Evolutionary conservation across 441 rosid species (phyloP).

Genomic region (Geranium incanum): DNA sequence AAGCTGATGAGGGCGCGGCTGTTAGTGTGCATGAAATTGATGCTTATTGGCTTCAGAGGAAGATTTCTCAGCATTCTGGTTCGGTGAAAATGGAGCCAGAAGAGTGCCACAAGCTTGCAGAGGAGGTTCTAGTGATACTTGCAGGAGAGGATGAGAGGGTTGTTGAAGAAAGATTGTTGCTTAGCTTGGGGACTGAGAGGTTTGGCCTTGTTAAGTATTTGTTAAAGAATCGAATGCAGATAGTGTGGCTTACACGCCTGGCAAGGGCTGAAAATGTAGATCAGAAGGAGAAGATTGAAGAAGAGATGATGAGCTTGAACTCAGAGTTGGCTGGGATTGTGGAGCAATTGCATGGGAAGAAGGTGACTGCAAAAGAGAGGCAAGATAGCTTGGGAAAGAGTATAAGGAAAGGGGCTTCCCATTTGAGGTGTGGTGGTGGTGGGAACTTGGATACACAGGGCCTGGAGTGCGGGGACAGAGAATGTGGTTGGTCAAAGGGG

Average conservation of each 20-base stretch:
- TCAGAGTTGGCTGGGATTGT: slow-evolving; percentile 63
- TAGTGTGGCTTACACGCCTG: slow-evolving; percentile 92
- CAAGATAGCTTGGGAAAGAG: slow-evolving; percentile 84
- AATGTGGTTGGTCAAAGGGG: slow-evolving; percentile 74
- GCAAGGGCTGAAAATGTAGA: slow-evolving; percentile 81
- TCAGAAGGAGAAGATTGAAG: slow-evolving; percentile 75
- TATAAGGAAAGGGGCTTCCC: slow-evolving; percentile 86
- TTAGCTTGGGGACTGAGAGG: slow-evolving; percentile 53
- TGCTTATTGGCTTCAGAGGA: slow-evolving; percentile 5
- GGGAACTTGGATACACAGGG: slow-evolving; percentile 56
- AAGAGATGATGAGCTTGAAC: slow-evolving; percentile 66
- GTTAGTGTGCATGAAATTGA: neutral
- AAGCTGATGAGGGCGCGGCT: neutral
- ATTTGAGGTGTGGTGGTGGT: slow-evolving; percentile 63
- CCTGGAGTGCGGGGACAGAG: slow-evolving; percentile 52
- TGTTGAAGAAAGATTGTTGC: slow-evolving; percentile 61
- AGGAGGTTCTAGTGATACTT: slow-evolving; percentile 82
- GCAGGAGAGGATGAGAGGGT: slow-evolving; percentile 76
- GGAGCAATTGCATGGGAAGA: slow-evolving; percentile 87
- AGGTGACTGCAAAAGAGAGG: slow-evolving; percentile 92
- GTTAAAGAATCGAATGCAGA: slow-evolving; percentile 60
- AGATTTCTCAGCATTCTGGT: slow-evolving; percentile 46
- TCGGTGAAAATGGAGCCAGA: slow-evolving; percentile 69
- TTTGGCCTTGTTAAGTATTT: slow-evolving; percentile 68
- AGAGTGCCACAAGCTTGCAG: slow-evolving; percentile 76